Base-by-base conservation (phyloP, 352 stramenopile genomes). In the Plasmopara muralis region DNA sequence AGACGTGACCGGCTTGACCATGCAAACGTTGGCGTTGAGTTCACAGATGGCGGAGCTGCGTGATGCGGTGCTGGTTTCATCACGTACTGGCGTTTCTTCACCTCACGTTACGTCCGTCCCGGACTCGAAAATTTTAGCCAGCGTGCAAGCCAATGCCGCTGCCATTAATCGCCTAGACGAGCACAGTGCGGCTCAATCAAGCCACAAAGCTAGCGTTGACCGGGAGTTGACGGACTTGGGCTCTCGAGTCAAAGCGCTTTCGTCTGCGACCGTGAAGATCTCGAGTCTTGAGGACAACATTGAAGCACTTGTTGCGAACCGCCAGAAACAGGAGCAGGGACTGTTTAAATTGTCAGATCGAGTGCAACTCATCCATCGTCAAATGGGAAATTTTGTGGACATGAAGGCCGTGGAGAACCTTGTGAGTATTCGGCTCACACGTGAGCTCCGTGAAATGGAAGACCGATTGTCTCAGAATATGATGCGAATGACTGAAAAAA, bases 401-500 rank as follows among this genome's bases (percentile, higher is more conserved):
- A 68, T 78, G 20, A 87, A 85, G 53, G 65, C 70, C 2, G 72
- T 92, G 8, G 75, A 88, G 41, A 78, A 86, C 40, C 49, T 81
- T 20, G 20, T 92, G 12, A 75, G 78, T 38, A 77, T 87, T 37
- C 71, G 72, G 6, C 62, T 92, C 1, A 69, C 77, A 6, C 81
- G 79, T 37, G 78, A 87, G 39, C 72, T 89, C 44, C 71, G 81
- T 40, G 77, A 86, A n/a, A 70, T 89, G 29, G 82, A 92, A 41
- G 73, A 74, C 9, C 77, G 82, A 1, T 50, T 85, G 28, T 66
- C 55, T 1, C 69, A 86, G 47, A 87, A 66, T 35, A 50, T 88
- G 7, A 57, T 68, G 9, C 75, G 80, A 50, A 68, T 77, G 55
- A 72, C 64, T 14, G 75, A 89, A 31, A 89, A 88, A 55, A 63